Evolutionary conservation across 495 filamentous ascomycete species (phyloP), one percentile per base, ranked within the genome.

Genomic region (Beverwykella pulmonaria): DNA sequence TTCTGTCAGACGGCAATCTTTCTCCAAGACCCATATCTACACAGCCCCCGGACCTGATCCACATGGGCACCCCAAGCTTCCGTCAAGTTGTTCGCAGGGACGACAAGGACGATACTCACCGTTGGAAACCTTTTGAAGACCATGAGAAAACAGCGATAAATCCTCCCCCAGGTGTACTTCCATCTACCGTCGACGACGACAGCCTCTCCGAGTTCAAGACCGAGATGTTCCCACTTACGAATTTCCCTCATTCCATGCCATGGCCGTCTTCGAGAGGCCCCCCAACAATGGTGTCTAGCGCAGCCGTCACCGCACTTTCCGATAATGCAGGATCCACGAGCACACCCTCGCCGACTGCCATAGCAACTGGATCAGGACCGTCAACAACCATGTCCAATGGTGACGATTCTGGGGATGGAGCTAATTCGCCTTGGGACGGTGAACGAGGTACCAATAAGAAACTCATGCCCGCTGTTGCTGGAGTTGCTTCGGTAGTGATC

Each of bases 381-480:
- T n/a, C n/a, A n/a, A 36, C 62, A 27, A 32, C 41, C 15, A 58
- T 53, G 14, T 25, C 32, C 27, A 20, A 9, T 12, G 39, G 48
- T 22, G 53, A 58, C 22, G 48, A 44, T 20, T n/a, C 6, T 25
- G 27, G 19, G 15, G 23, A 54, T 23, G 27, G 57, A 4, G 54
- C 4, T 36, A 44, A 44, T n/a, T 44, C 32, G 26, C 30, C 4
- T 39, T 57, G 15, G 27, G 32, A 25, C 32, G 29, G 19, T 4
- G 25, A 65, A 12, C 32, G 32, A 34, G 39, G 26, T 0, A 25
- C 56, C 1, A 52, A 39, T 6, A 32, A 61, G 19, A 29, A 15
- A 26, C 20, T 27, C 26, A 29, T 32, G 44, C 29, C 58, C 12
- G 61, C 53, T 23, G 59, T 46, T 10, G 68, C 59, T 26, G 63